Evolutionary conservation across 2,329 filamentous ascomycete genomes (phyloP), one percentile per base, ranked within the genome.

Genomic region (Claviceps fusiformis): DNA sequence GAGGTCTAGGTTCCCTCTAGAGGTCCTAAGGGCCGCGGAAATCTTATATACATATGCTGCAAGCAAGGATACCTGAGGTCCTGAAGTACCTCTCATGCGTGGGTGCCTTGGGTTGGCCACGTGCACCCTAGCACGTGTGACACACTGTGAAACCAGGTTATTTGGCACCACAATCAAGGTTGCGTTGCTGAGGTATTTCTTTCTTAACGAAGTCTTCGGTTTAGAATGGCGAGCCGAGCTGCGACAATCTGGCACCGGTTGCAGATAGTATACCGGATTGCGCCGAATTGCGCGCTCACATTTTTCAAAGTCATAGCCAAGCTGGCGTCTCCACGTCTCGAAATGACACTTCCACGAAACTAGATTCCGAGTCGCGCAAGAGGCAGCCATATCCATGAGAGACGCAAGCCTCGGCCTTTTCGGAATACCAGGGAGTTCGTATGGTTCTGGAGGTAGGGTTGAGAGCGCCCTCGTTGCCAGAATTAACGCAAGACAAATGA

Each of bases 131-230:
- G n/a, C n/a, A n/a, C n/a, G n/a, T n/a, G n/a, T n/a, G n/a, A n/a
- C n/a, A n/a, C 92, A 96, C 66, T 97, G 92, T 54, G 84, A 78
- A 3, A 95, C 73, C 29, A 96, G 74, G 64, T 96, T 96, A 15
- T 83, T 76, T 0, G 92, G 92, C 0, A 91, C 89, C 35, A 96
- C 79, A 19, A 95, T 74, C 3, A 97, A 72, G 0, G 86, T 95
- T 0, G 80, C 79, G 33, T 80, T 76, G 57, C 83, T 87, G 8
- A 93, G 35, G 9, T 37, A 37, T 9, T 10, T 7, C 35, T 37
- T 37, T 6, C 6, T 11, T 3, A 11, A 37, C 3, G 35, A 3
- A 7, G 35, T 6, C 35, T 37, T 11, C 35, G 35, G 35, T 3
- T 11, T 11, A 19, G 35, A 11, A 37, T 9, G 35, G 11, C 35